Base-by-base conservation (phyloP, 805 yeast genomes). In the Wickerhamomyces tratensis region DNA sequence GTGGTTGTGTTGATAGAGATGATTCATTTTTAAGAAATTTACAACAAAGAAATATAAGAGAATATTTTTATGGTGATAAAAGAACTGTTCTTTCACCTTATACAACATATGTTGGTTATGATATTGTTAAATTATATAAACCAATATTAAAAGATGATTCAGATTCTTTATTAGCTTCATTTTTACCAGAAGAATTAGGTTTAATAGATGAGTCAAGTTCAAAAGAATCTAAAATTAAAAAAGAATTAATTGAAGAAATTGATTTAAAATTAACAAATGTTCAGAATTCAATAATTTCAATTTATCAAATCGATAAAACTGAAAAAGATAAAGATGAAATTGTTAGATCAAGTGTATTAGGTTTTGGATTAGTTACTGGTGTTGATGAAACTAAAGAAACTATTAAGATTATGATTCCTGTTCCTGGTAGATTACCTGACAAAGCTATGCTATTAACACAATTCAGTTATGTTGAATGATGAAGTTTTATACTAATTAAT, bases 11-110 rank as follows among this genome's bases (percentile, higher is more conserved):
- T 8, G 86, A 84, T 30, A 70, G 75, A 29, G 91, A 83, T 45
- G 91, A 81, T 42, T 67, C 75, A 11, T 87, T 69, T 56, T 67
- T 71, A 34, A 71, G 98, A 54, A 76, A 80, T 34, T 42, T 73
- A 25, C 98, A 91, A 59, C 86, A 88, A 52, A 71, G 76, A 36
- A 68, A 82, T 6, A 87, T 91, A 42, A 78, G 79, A 56, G 94
- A 89, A 55, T 93, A 93, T 60, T 93, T 93, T 54, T 87, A 93
- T 56, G 98, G 98, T 3, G 74, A 74, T 6, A 62, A 71, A 15
- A 71, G 71, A 38, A 72, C 77, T 5, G 76, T 79, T 6, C 68
- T 93, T 41, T 82, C 94, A 15, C 98, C 99, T 3, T 89, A 80
- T 60, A 84, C 94, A 6, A 76, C 87, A 2, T 86, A 88, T 25